phyloP scores from a whole-genome alignment of 139 green algal species.

The Ettlia oleoabundans region DNA sequence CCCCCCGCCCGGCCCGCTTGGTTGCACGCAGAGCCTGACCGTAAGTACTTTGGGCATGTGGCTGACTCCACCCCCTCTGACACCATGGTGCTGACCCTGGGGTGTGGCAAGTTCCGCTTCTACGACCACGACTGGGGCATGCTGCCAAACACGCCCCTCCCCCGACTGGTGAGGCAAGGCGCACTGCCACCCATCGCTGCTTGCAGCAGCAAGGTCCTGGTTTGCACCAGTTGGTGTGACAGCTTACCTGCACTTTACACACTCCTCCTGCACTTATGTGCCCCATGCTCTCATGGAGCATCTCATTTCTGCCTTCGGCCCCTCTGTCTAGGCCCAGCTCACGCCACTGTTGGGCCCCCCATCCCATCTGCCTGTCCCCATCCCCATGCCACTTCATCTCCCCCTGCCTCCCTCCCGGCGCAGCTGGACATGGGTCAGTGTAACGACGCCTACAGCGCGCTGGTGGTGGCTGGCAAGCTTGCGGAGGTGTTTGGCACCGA shows the following conservation, averaged over 20 bases:
- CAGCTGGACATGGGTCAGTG: slow-evolving; percentile 78
- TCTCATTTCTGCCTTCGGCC: background rate
- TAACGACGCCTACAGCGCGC: slow-evolving; percentile 68
- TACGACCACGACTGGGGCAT: slow-evolving; percentile 58
- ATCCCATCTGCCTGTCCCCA: too few relatives aligned
- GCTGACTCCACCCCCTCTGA: slow-evolving; percentile 39
- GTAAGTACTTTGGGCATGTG: slow-evolving; percentile 38
- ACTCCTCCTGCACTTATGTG: too few relatives aligned
- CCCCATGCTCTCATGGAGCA: background rate
- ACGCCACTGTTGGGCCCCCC: too few relatives aligned
- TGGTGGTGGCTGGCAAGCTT: slow-evolving; percentile 74
- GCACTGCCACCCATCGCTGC: too few relatives aligned
- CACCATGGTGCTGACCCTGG: slow-evolving; percentile 72
- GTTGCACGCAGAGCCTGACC: slow-evolving; percentile 15
- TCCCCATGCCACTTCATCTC: too few relatives aligned
- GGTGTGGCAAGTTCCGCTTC: slow-evolving; percentile 82
- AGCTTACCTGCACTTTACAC: too few relatives aligned
- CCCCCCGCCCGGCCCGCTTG: too few relatives aligned
- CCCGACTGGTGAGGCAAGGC: slow-evolving; percentile 59
- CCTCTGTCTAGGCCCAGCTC: too few relatives aligned
- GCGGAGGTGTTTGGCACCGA: slow-evolving; percentile 78
- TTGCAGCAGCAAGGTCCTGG: too few relatives aligned
- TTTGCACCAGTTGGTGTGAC: too few relatives aligned
- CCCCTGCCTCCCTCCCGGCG: too few relatives aligned
- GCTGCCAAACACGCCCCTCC: slow-evolving; percentile 22